Conservation (phyloP, 2,329 filamentous ascomycete genomes). For the Biscogniauxia sp. region DNA sequence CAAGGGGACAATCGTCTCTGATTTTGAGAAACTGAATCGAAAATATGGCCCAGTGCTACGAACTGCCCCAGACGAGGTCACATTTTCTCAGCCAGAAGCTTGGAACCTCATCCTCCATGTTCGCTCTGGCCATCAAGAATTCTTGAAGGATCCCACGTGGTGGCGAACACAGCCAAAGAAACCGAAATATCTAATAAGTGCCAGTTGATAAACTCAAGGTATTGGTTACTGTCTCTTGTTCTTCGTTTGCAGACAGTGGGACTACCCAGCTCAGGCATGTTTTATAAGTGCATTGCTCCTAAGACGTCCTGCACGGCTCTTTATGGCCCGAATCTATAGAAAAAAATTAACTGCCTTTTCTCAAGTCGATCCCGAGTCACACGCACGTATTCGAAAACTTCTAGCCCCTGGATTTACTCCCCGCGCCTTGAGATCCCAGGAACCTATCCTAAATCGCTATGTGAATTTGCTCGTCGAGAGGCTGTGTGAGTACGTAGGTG, state of each 20-base stretch:
- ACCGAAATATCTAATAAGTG: constrained; percentile 24
- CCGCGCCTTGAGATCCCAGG: constrained; percentile 29
- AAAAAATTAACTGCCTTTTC: no score
- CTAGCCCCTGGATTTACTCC: constrained; percentile 26
- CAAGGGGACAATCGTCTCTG: constrained; percentile 18
- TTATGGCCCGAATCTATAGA: no score
- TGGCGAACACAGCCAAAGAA: constrained; percentile 25
- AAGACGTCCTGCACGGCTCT: no score
- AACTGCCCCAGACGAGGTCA: constrained; percentile 23
- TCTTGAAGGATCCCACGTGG: constrained; percentile 30
- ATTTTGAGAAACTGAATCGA: constrained; percentile 22
- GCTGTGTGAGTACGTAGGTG: constrained; percentile 12
- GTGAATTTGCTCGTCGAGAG: constrained; percentile 26
- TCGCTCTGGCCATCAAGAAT: constrained; percentile 16
- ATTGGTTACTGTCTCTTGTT: no score
- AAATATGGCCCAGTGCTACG: constrained; percentile 21
- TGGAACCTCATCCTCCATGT: constrained; percentile 21
- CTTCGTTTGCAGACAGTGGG: no score
- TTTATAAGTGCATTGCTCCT: no score
- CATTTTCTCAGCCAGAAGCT: constrained; percentile 18
- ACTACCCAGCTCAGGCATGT: no score
- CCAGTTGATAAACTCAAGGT: constrained; percentile 3
- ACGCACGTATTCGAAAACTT: constrained; percentile 23
- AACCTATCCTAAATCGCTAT: constrained; percentile 27
- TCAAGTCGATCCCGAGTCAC: constrained; percentile 20